Conservation (phyloP, 768 basidiomycete species). For the Rhizopogon vulgaris region DNA sequence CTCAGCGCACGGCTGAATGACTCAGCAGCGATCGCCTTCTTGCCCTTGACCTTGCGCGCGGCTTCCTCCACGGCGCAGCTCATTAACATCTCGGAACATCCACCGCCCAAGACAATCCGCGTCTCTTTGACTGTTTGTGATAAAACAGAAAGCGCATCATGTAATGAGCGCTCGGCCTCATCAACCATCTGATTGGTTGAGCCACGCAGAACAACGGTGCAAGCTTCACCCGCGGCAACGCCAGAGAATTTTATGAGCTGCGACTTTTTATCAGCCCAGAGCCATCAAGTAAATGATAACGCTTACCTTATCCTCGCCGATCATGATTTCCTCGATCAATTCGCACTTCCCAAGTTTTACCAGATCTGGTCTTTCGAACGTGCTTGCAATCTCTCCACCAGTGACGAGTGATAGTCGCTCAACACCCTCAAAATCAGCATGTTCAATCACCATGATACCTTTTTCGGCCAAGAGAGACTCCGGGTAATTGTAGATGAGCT, state of each 20-base stretch:
- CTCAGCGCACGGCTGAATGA: slow-evolving; percentile 84
- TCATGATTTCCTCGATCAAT: slow-evolving; percentile 97
- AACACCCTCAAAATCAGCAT: slow-evolving; percentile 98
- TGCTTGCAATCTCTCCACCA: slow-evolving; percentile 94
- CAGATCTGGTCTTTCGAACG: slow-evolving; percentile 88
- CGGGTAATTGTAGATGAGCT: slow-evolving; percentile 99
- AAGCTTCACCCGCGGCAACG: slow-evolving; percentile 95
- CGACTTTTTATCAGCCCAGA: neutral
- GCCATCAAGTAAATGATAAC: neutral
- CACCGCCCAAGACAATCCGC: slow-evolving; percentile 88
- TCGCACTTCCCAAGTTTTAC: slow-evolving; percentile 93
- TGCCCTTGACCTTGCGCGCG: slow-evolving; percentile 79
- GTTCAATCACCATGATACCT: slow-evolving; percentile 95
- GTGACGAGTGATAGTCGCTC: slow-evolving; percentile 94
- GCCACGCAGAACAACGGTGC: slow-evolving; percentile 95
- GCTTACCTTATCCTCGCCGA: slow-evolving; percentile 94
- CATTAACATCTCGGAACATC: slow-evolving; percentile 99
- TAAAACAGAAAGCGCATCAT: slow-evolving; percentile 94
- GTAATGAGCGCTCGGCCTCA: slow-evolving; percentile 95
- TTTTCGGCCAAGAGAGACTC: slow-evolving; percentile 92
- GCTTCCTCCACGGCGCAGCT: slow-evolving; percentile 88
- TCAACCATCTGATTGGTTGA: slow-evolving; percentile 99
- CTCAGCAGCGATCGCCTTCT: slow-evolving; percentile 94
- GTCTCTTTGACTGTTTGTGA: slow-evolving; percentile 99
- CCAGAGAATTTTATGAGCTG: slow-evolving; percentile 99